Base-by-base conservation (phyloP, 1,284 basidiomycete genomes). In the Irpex sp. region DNA sequence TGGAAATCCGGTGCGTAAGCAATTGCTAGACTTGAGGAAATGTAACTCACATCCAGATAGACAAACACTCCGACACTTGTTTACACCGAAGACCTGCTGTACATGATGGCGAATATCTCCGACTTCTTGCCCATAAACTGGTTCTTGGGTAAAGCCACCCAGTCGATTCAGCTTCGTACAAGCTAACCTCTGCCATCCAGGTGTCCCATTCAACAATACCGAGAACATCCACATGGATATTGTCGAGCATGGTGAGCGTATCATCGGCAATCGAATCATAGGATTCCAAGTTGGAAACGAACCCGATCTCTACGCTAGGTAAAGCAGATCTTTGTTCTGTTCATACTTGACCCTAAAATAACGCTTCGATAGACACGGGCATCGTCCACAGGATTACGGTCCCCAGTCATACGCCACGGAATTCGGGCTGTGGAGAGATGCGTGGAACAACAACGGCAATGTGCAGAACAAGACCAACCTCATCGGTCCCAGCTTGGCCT, bases 401-500 rank as follows among this genome's bases (percentile, higher is more conserved):
- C 72, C 78, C 35, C 68, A 62, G 28, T 75, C 84, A 66, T 90
- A 87, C 69, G 74, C 78, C 36, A 69, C 69, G 52, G 84, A 85
- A 65, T 81, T 80, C 65, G 73, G 71, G 18, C 53, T 62, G n/a
- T 69, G 81, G 57, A 67, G 77, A 7, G 58, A 67, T 1, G 78
- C 79, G 4, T 75, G 87, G 64, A 67, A 74, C 28, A 69, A 71
- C 47, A 75, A 83, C 58, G 62, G 73, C 18, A 73, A 73, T 8
- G 73, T 86, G 14, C 68, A 72, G 0, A 76, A 78, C 57, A 75
- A 77, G 45, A 73, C 78, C 35, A 77, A 82, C 52, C 78, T 90
- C 52, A 77, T 90, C 51, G 87, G 81, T 0, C 88, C 90, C 0
- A 86, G 81, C 63, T 89, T 37, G 77, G 78, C n/a, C 65, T 68